Base-by-base conservation (phyloP, 2,329 filamentous ascomycete species). In the Daldinia sp. region DNA sequence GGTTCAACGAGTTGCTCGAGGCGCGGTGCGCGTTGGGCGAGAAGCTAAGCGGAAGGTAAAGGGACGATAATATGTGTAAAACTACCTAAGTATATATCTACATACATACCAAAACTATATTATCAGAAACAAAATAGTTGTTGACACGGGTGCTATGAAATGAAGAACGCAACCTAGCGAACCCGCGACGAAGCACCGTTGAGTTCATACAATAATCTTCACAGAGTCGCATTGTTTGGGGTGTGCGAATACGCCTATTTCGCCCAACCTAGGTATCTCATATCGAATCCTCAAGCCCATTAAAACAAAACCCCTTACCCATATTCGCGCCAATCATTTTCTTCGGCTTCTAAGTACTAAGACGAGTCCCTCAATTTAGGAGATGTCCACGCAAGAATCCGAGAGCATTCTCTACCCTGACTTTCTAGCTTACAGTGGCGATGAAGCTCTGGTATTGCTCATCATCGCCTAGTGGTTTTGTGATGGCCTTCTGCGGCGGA, bases 1-100 rank as follows among this genome's bases (percentile, higher is more conserved):
- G 92, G 85, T 90, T 94, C 75, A 90, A 92, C 73, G 78, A 80
- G 56, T 81, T 90, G 74, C 74, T 95, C 55, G 88, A 87, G 72
- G 86, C 84, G 76, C 80, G 79, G 39, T 83, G 92, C 65, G 79
- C 84, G 12, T 82, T 83, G 51, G 87, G 86, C 75, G 82, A 86
- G 74, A 80, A 79, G 75, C 74, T 89, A 67, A 81, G 80, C 66
- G 70, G 65, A 23, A 63, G 70, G 74, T 70, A 54, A 60, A 61
- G n/a, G 55, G 15, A 23, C 13, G n/a, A 10, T 13, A 20, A 20
- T 30, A 33, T 15, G 3, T 20, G 30, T 37, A 54, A 30, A 55
- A 18, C 42, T 39, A 55, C 15, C 42, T 39, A 48, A 10, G 33
- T 41, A 55, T 41, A 35, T 15, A 15, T 20, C 26, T 41, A 50